These are phyloP conservation scores for Bryopsis sp. DNA, from an alignment of 139 green algal genomes.

Conservation along the genomic window DNA sequence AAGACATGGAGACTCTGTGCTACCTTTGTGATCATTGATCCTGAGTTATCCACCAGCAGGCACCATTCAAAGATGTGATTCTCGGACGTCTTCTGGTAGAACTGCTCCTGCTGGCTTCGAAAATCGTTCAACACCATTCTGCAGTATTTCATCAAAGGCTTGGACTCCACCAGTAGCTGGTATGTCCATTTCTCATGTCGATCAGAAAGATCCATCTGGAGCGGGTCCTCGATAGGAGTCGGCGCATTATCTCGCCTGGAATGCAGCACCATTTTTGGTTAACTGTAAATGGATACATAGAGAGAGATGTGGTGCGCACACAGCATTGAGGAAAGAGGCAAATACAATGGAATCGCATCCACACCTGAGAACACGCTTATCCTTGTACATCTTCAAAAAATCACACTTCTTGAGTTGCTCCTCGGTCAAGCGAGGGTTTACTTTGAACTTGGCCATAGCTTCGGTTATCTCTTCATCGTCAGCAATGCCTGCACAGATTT, in stretches of 20 bases:
- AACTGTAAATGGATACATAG: too few species aligned
- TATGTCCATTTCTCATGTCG: constrained; percentile 16
- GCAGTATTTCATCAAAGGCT: not conserved
- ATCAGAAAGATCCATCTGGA: too few species aligned
- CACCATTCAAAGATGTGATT: constrained; percentile 27
- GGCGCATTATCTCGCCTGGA: too few species aligned
- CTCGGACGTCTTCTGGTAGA: not conserved
- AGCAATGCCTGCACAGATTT: too few species aligned
- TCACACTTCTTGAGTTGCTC: not conserved
- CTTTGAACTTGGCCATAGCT: not conserved
- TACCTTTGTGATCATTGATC: constrained; percentile 29
- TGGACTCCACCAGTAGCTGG: not conserved
- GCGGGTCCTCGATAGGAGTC: too few species aligned
- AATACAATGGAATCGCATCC: too few species aligned
- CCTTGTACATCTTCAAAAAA: constrained; percentile 5
- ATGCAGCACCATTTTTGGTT: too few species aligned
- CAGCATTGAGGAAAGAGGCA: too few species aligned
- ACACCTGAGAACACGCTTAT: too few species aligned
- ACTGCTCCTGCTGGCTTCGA: not conserved
- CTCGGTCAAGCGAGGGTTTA: not conserved
- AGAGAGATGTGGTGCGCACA: too few species aligned
- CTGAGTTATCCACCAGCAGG: constrained; percentile 37
- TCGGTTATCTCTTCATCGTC: not conserved
- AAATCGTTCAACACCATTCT: not conserved
- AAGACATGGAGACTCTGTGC: too few species aligned